Percentiles rank a stretch among this genome's conserved stretches.
These are phyloP conservation scores for Penicillium sp. DNA, from an alignment of 2,329 filamentous ascomycete genomes.

Conservation along the genomic window DNA sequence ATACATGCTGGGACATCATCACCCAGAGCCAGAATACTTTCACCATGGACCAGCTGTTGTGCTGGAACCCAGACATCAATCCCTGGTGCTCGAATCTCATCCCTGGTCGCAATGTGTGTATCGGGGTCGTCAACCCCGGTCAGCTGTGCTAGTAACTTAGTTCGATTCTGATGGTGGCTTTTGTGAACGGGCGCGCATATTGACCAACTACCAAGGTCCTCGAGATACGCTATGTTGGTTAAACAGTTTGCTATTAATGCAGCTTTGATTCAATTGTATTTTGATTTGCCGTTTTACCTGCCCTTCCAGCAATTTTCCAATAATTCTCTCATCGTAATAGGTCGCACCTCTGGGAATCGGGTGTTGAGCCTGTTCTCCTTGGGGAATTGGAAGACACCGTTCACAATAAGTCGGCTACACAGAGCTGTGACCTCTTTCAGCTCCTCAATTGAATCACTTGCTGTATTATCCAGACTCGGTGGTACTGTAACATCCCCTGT, in stretches of 20 bases:
- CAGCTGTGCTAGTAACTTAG: neutral
- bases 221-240: neutral
- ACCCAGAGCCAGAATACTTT: slow-evolving; percentile 13
- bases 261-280: neutral
- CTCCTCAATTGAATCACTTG: slow-evolving; percentile 22
- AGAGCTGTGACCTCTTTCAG: slow-evolving; percentile 26
- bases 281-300: neutral
- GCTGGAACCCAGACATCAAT: slow-evolving; percentile 27
- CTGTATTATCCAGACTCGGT: slow-evolving; percentile 17
- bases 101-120: slow-evolving; percentile 19
- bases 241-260: neutral
- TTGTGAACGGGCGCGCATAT: neutral
- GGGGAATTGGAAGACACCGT: slow-evolving; percentile 29
- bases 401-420: slow-evolving; percentile 30
- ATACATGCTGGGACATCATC: slow-evolving; percentile 27
- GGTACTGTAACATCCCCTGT: slow-evolving; percentile 37
- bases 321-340: slow-evolving; percentile 26
- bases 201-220: neutral
- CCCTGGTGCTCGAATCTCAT: slow-evolving; percentile 23
- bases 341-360: slow-evolving; percentile 23
- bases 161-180: neutral
- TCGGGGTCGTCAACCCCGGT: slow-evolving; percentile 9
- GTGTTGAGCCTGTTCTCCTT: slow-evolving; percentile 21
- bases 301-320: slow-evolving; percentile 19
- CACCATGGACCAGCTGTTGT: slow-evolving; percentile 21